Percentiles rank a stretch among this genome's conserved stretches.
phyloP scores from a whole-genome alignment of 176 grass and related monocot genomes.

The Oryza brachyantha region DNA sequence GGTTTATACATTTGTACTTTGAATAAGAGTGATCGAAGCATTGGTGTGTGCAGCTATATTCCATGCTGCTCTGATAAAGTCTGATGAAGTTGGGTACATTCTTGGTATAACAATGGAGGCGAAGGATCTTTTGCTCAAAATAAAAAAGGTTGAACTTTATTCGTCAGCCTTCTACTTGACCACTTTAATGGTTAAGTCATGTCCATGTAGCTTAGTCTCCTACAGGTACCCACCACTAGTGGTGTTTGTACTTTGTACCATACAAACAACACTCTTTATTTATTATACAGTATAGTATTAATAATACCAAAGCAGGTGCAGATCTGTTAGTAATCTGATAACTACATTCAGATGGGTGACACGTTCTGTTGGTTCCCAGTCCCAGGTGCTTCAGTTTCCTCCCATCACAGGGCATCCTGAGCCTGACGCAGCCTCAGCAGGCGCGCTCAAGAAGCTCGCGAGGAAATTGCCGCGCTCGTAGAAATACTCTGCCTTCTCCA shows the following conservation, averaged over 20 bases:
- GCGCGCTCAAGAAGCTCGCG: slow-evolving; percentile 44
- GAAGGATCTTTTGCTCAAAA: not conserved
- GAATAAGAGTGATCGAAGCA: not conserved
- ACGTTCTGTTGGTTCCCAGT: not conserved
- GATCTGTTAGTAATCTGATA: not conserved
- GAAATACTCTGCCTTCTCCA: slow-evolving; percentile 59
- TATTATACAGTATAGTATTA: not conserved
- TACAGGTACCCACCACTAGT: not conserved
- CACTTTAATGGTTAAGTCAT: not conserved
- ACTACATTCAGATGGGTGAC: not conserved
- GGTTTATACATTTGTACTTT: not conserved
- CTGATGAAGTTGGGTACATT: not conserved
- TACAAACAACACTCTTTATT: not conserved
- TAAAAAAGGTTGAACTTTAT: not conserved
- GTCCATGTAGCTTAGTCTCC: not conserved
- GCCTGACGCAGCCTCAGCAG: not conserved
- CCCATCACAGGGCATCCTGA: slow-evolving; percentile 44
- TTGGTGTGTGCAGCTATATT: not conserved
- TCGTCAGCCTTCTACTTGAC: not conserved
- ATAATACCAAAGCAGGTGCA: not conserved
- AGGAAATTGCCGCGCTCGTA: slow-evolving; percentile 78
- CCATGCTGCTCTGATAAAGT: not conserved
- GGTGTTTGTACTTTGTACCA: not conserved
- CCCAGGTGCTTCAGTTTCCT: not conserved
- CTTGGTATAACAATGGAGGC: not conserved